Evolutionary conservation across 192 early-diverging fungal species (phyloP).

Genomic region (Coemansia erecta): DNA sequence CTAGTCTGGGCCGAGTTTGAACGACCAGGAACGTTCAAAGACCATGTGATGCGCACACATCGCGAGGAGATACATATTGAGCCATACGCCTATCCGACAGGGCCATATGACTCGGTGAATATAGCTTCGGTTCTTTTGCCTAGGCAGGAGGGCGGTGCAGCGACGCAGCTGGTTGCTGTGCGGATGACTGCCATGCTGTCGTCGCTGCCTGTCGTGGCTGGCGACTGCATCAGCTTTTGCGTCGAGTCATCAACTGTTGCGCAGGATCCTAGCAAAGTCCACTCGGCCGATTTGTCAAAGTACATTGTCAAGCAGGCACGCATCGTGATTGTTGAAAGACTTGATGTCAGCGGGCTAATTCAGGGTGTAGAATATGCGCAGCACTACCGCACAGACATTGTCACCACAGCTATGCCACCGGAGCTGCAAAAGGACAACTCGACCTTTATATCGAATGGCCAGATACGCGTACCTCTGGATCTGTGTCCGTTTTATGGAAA

Average conservation of each 20-base stretch:
- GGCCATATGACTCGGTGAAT: conserved; percentile 1
- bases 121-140: conserved; percentile 7
- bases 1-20: conserved; percentile 34
- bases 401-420: conserved; percentile 4
- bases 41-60: conserved; percentile 17
- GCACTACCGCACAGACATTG: conserved; percentile 15
- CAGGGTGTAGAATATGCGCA: conserved; percentile 23
- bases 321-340: conserved; percentile 23
- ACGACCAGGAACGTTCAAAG: conserved; percentile 24
- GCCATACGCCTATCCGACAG: conserved; percentile 26
- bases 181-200: conserved; percentile 14
- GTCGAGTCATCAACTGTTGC: conserved; percentile 13
- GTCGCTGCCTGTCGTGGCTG: conserved; percentile 28
- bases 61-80: conserved; percentile 30
- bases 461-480: conserved; percentile 29
- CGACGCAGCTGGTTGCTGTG: conserved; percentile 13
- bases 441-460: conserved; percentile 14
- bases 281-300: not conserved
- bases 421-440: not conserved
- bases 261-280: not conserved
- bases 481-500: conserved; percentile 45
- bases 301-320: conserved; percentile 17
- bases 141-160: not conserved
- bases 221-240: conserved; percentile 29
- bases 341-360: conserved; percentile 34